A percentile compares a stretch with the other conserved stretches of the same genome.
phyloP scores from a whole-genome alignment of 2,329 filamentous ascomycete species.

The Pseudocercospora macadamiae region DNA sequence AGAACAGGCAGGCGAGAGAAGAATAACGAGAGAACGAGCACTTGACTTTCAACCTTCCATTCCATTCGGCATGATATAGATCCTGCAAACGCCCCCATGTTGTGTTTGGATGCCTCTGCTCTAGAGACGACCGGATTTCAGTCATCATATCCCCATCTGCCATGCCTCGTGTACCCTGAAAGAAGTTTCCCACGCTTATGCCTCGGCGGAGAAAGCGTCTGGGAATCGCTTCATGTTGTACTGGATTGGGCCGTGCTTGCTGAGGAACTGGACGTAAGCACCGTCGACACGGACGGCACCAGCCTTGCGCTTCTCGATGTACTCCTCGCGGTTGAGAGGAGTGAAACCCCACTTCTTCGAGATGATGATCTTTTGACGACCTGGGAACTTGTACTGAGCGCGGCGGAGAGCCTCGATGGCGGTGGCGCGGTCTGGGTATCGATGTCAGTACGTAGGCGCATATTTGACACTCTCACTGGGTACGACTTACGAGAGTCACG shows the following conservation, averaged over 20 bases:
- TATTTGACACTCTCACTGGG: background rate
- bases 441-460: constrained; percentile 24
- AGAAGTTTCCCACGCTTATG: constrained; percentile 28
- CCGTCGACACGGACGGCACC: constrained; percentile 95
- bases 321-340: constrained; percentile 95
- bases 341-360: constrained; percentile 99
- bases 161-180: constrained; percentile 11
- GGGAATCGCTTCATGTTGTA: constrained; percentile 95
- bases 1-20: no score
- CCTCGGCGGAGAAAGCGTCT: constrained; percentile 70
- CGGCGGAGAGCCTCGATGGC: constrained; percentile 98
- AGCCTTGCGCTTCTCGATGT: constrained; percentile 90
- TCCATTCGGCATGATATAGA: constrained; percentile 7
- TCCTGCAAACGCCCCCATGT: background rate
- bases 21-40: no score
- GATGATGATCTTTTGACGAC: constrained; percentile 99
- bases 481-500: constrained; percentile 78
- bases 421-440: constrained; percentile 71
- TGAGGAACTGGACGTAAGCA: constrained; percentile 99
- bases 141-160: constrained; percentile 10
- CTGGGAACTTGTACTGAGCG: constrained; percentile 99
- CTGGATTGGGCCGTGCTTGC: constrained; percentile 84
- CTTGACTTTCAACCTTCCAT: background rate
- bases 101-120: constrained; percentile 2
- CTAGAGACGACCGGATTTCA: constrained; percentile 3